These are phyloP conservation scores for Aspergillus brunneoviolaceus DNA, from an alignment of 2,329 filamentous ascomycete species.

Conservation along the genomic window DNA sequence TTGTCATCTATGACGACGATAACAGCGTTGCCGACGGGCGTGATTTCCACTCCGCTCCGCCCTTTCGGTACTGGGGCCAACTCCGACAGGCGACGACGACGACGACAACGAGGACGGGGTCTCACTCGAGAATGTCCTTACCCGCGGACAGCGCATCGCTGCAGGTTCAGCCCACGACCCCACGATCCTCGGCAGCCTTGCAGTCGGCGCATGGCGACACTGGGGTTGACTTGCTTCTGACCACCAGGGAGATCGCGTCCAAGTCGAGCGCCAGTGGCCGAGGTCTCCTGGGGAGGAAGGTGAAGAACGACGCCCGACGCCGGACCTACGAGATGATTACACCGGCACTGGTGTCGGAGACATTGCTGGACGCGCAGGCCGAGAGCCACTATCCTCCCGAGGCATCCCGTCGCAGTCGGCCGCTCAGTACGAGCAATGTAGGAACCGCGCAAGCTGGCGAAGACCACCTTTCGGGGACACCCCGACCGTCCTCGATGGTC, in stretches of 20 bases:
- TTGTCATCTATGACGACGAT: conserved; percentile 41
- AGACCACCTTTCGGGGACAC: not conserved
- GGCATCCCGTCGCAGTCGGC: not conserved
- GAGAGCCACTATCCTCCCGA: conserved; percentile 13
- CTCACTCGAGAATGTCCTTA: conserved; percentile 19
- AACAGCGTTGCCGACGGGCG: conserved; percentile 38
- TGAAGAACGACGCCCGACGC: conserved; percentile 12
- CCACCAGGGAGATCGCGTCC: conserved; percentile 30
- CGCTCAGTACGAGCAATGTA: not conserved
- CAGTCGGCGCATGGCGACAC: conserved; percentile 2
- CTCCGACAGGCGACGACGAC: conserved; percentile 25
- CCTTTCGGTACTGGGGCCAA: conserved; percentile 40
- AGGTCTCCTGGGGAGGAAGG: conserved; percentile 30
- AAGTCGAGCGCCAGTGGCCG: conserved; percentile 28
- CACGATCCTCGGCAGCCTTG: conserved; percentile 8
- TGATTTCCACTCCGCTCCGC: conserved; percentile 35
- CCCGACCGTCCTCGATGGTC: conserved; percentile 18
- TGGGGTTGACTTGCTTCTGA: conserved; percentile 10
- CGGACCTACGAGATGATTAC: conserved; percentile 30
- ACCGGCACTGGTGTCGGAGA: conserved; percentile 41
- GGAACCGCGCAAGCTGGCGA: not conserved
- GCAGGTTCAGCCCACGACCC: conserved; percentile 17
- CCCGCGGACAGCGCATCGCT: conserved; percentile 17
- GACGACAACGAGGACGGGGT: conserved; percentile 20
- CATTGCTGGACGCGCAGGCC: conserved; percentile 38